Base-by-base conservation (phyloP, 208 protist species). In the Perkinsela sp. region DNA sequence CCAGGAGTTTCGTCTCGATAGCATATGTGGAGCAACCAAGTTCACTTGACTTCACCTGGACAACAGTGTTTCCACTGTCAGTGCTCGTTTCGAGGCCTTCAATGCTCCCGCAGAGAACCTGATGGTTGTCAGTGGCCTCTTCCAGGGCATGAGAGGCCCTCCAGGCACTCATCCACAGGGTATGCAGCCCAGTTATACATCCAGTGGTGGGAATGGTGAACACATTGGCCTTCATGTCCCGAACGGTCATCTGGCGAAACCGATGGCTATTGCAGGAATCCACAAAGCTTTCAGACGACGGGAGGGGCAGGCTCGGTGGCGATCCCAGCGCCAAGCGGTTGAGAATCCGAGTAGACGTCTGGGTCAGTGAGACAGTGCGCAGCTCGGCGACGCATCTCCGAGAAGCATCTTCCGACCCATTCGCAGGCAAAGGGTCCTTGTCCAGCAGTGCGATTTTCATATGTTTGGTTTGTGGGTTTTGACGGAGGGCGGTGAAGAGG, bases 1-100 rank as follows among this genome's bases (percentile, higher is more conserved):
- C 75, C 0, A 90, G 68, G 0, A 90, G 74, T 22, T 6, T 22
- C 22, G 40, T 22, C 13, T 57, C 40, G 22, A 57, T 22, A 22
- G 40, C 40, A 22, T 57, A 57, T 6, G 13, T 57, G 40, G 40
- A 57, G 22, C 40, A n/a, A 6, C 22, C 22, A 22, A n/a, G 13
- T 6, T n/a, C 22, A 57, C 40, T 57, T 57, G 6, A 6, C 13
- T 6, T 22, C 13, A 6, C 13, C 6, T n/a, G 13, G 22, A 57
- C 13, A 6, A 57, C 40, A 22, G 13, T 6, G 13, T 22, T 6
- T 57, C 22, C 13, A 22, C 40, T 57, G 13, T 57, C 13, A n/a
- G n/a, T n/a, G 40, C 22, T 57, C 13, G 22, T 22, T 57, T 57
- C 40, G 40, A 57, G 13, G 40, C 40, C 22, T 22, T 6, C 6